Conservation (phyloP, 306 rosid species). For the Casuarina equisetifolia region DNA sequence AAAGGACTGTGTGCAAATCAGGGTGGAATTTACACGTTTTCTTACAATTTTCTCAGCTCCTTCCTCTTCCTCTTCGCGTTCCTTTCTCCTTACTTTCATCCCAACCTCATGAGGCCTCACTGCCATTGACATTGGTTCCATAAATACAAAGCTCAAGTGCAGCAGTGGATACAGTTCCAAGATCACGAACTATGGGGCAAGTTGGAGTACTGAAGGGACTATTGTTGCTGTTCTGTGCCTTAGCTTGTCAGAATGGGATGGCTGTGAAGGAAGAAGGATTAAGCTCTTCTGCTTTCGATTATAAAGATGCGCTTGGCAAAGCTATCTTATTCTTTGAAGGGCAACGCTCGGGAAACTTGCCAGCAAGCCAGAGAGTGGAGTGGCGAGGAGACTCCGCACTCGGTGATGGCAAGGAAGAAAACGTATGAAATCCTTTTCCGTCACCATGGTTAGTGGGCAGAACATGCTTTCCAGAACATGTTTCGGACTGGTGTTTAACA, state of each 20-base stretch:
- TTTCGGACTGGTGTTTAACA: not conserved
- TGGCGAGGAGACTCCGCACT: constrained; percentile 85
- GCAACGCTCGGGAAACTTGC: constrained; percentile 80
- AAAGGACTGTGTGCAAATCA: no score
- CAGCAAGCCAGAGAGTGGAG: constrained; percentile 48
- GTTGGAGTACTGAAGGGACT: constrained; percentile 25
- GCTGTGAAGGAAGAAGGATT: constrained; percentile 28
- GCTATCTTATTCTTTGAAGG: constrained; percentile 82
- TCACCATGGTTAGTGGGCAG: no score
- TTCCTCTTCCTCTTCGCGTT: no score
- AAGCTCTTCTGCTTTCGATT: constrained; percentile 33
- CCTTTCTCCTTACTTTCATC: not conserved
- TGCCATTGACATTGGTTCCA: no score
- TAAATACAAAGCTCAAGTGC: no score
- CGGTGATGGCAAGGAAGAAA: constrained; percentile 61
- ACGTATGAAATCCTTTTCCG: constrained; percentile 30
- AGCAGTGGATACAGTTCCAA: no score
- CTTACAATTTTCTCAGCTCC: no score
- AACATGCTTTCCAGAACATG: no score
- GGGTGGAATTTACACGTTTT: no score
- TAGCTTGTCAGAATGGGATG: constrained; percentile 31
- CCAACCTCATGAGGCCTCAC: not conserved
- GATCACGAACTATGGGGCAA: constrained; percentile 3
- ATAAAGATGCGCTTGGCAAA: constrained; percentile 64
- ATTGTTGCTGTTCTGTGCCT: constrained; percentile 33